These are phyloP conservation scores for Escallonia rubra DNA, from an alignment of 129 eudicot genomes.

Conservation along the genomic window DNA sequence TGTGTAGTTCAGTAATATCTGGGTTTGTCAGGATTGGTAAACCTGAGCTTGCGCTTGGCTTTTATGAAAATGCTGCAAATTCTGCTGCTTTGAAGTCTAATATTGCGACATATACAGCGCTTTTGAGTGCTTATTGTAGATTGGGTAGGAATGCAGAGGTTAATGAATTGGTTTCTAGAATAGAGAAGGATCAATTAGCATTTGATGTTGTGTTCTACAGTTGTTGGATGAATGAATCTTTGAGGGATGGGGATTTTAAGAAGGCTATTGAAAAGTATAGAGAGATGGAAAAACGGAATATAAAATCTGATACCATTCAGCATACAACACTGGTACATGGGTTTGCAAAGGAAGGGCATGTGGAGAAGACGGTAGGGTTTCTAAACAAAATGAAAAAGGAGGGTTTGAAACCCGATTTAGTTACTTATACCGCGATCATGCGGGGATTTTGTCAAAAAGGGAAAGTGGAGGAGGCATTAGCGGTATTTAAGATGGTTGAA, in stretches of 20 bases:
- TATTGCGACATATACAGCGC: conserved; percentile 51
- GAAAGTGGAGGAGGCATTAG: conserved; percentile 61
- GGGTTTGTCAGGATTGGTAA: conserved; percentile 64
- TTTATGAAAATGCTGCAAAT: conserved; percentile 57
- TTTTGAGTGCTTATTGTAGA: conserved; percentile 56
- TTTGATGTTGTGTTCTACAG: conserved; percentile 71
- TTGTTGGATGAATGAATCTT: conserved; percentile 52
- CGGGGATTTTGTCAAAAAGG: conserved; percentile 75
- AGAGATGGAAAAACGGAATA: conserved; percentile 52
- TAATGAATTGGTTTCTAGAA: conserved; percentile 31
- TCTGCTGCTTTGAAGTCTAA: conserved; percentile 39
- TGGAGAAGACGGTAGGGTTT: conserved; percentile 65
- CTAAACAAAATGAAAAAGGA: conserved; percentile 48
- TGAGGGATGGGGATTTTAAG: conserved; percentile 37
- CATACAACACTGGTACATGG: conserved; percentile 67
- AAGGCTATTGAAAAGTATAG: conserved; percentile 43
- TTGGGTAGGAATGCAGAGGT: conserved; percentile 36
- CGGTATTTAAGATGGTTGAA: conserved; percentile 39
- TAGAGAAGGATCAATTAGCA: conserved; percentile 40
- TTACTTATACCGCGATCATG: conserved; percentile 63
- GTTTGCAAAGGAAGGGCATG: conserved; percentile 63
- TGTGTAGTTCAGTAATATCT: conserved; percentile 59
- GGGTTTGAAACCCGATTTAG: conserved; percentile 47
- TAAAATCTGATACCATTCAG: conserved; percentile 37
- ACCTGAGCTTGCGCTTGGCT: conserved; percentile 62